A percentile compares a stretch with the other conserved stretches of the same genome.
Evolutionary conservation across 1,139 yeast genomes (phyloP).

Genomic region (Candida sanyaensis): DNA sequence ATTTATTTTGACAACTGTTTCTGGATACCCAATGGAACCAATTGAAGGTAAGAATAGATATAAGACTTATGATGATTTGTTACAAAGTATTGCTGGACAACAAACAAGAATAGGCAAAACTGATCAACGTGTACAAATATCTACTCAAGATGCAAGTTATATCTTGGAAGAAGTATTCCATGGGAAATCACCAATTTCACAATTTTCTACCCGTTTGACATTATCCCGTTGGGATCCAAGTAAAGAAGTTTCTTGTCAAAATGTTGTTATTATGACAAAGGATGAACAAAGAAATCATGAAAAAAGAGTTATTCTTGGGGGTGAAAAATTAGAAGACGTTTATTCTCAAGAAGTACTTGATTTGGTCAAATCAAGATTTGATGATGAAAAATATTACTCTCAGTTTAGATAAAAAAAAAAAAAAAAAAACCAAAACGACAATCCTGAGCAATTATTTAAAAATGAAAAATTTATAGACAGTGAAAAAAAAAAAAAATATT

Average conservation of each 20-base stretch:
- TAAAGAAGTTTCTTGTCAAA: constrained; percentile 59
- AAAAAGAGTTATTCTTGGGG: constrained; percentile 66
- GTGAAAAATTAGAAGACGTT: constrained; percentile 59
- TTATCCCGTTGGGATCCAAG: constrained; percentile 82
- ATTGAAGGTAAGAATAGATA: constrained; percentile 89
- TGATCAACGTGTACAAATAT: constrained; percentile 73
- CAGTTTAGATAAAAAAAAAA: constrained; percentile 36
- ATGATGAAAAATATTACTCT: constrained; percentile 73
- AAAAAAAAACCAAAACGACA: neutral
- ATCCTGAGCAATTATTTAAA: no score
- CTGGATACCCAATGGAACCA: constrained; percentile 88
- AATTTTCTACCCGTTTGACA: constrained; percentile 75
- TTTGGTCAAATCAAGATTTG: constrained; percentile 61
- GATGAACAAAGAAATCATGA: constrained; percentile 87
- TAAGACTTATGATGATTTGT: constrained; percentile 78
- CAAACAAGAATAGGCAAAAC: constrained; percentile 70
- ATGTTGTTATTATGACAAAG: constrained; percentile 83
- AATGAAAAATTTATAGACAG: no score
- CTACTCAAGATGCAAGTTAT: constrained; percentile 74
- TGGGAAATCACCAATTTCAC: constrained; percentile 90
- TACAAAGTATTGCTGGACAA: constrained; percentile 86
- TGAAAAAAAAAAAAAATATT: neutral
- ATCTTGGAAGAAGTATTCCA: constrained; percentile 90
- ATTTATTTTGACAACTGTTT: constrained; percentile 70
- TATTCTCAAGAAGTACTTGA: constrained; percentile 63